Conservation (phyloP, 441 rosid genomes). For the Bruguiera hainesii region DNA sequence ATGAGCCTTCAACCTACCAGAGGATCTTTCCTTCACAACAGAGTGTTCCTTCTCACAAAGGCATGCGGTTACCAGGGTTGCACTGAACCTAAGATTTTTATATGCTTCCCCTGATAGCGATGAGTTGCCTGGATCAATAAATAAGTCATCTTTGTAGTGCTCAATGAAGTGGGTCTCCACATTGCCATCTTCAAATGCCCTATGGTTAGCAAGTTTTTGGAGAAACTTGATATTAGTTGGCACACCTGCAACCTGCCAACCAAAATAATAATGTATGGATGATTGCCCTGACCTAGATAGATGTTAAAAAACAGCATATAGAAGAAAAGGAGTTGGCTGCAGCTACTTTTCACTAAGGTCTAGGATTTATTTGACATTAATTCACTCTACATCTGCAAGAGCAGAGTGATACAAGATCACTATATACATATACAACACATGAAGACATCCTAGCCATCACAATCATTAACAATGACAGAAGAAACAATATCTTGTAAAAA, state of each 20-base stretch:
- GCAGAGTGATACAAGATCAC: not conserved
- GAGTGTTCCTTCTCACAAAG: conserved; percentile 54
- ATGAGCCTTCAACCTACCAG: conserved; percentile 47
- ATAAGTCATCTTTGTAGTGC: conserved; percentile 69
- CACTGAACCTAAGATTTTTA: conserved; percentile 48
- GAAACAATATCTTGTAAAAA: not conserved
- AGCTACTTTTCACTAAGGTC: not conserved
- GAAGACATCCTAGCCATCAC: conserved; percentile 4
- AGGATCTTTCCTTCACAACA: conserved; percentile 34
- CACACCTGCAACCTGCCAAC: conserved; percentile 87
- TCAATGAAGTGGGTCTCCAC: conserved; percentile 98
- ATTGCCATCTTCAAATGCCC: conserved; percentile 68
- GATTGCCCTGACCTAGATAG: conserved; percentile 4
- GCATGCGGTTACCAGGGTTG: conserved; percentile 73
- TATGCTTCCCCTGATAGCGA: conserved; percentile 42
- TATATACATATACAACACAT: not conserved
- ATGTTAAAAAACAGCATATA: conserved; percentile 10
- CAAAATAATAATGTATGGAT: conserved; percentile 2
- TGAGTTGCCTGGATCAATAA: conserved; percentile 55
- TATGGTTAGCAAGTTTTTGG: conserved; percentile 71
- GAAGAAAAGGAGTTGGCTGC: conserved; percentile 6
- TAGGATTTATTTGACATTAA: not conserved
- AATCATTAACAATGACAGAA: not conserved
- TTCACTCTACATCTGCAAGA: not conserved
- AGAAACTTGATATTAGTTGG: conserved; percentile 90